These are phyloP conservation scores for Apiotrichum laibachii DNA, from an alignment of 1,284 basidiomycete genomes.

Conservation along the genomic window DNA sequence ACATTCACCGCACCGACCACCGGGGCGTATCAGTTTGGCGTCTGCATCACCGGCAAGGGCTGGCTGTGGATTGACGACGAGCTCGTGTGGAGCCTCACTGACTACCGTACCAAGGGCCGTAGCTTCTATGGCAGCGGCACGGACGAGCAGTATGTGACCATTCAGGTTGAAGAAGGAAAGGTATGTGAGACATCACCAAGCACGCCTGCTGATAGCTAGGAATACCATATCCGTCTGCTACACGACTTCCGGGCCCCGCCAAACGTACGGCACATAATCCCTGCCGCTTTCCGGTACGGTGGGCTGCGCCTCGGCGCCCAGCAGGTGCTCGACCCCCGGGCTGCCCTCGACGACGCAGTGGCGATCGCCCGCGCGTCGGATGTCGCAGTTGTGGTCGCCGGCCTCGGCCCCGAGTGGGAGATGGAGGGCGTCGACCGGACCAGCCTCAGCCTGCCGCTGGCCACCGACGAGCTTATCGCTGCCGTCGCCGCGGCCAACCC, in stretches of 20 bases:
- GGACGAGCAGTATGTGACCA: slow-evolving; percentile 28
- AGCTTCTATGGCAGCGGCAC: slow-evolving; percentile 56
- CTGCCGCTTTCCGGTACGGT: slow-evolving; percentile 11
- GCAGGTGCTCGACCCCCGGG: slow-evolving; percentile 59
- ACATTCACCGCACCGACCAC: slow-evolving; percentile 24
- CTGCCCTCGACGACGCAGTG: slow-evolving; percentile 58
- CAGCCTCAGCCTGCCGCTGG: slow-evolving; percentile 51
- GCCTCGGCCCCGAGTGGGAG: slow-evolving; percentile 56
- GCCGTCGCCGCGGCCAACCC: slow-evolving; percentile 63
- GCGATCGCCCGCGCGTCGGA: slow-evolving; percentile 59
- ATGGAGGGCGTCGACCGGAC: slow-evolving; percentile 40
- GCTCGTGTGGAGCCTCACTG: slow-evolving; percentile 65
- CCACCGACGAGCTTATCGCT: slow-evolving; percentile 61
- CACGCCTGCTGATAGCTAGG: slow-evolving; percentile 7
- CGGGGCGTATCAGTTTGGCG: slow-evolving; percentile 33
- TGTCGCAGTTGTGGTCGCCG: slow-evolving; percentile 61
- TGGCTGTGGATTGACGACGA: slow-evolving; percentile 60
- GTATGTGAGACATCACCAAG: slow-evolving; percentile 19
- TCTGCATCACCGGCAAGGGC: slow-evolving; percentile 27
- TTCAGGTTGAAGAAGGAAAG: slow-evolving; percentile 37
- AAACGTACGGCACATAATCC: background rate
- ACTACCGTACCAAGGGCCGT: slow-evolving; percentile 44
- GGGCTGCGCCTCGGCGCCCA: slow-evolving; percentile 59
- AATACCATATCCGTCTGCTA: slow-evolving; percentile 24
- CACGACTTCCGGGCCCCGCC: slow-evolving; percentile 28